Base-by-base conservation (phyloP, 495 filamentous ascomycete species). In the Symbiotaphrina buchneri region DNA sequence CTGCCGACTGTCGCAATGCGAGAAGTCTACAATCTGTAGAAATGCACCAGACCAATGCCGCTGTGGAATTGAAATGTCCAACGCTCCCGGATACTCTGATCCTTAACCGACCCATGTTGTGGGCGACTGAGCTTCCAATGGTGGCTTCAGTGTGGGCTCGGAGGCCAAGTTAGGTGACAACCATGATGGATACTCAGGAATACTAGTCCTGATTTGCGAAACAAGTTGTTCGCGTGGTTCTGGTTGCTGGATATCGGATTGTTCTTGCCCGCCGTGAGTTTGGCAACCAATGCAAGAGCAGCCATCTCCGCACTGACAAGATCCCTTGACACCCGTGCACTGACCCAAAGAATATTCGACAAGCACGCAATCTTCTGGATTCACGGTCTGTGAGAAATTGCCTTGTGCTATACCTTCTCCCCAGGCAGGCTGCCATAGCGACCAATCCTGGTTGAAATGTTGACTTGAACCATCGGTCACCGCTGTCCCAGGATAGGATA, bases 281-380 rank as follows among this genome's bases (percentile, higher is more conserved):
- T 59, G 45, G 35, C 59, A 64, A 7, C 60, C 61, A n/a, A 55
- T 35, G 33, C 61, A 65, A 34, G 36, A 49, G 36, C 61, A 65
- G 21, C 56, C 54, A 29, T 48, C 53, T 17, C 58, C 58, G 24
- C 61, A 65, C 33, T 51, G 52, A 33, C 61, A 65, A 19, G 45
- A 57, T 6, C 53, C 58, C n/a, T 48, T 54, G 11, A 49, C 31
- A 34, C 59, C 45, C 5, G 55, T 49, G 31, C 60, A 62, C 20
- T 55, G 30, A 10, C 49, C 48, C 15, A 58, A 48, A 1, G 58
- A 47, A 33, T 61, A 63, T 33, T 55, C 52, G 38, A 63, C 39
- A 7, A 50, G 57, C 28, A 54, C 53, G 38, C 59, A 63, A 28
- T 53, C 49, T 0, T 52, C 54, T 4, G 51, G n/a, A n/a, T n/a